A percentile compares a stretch with the other conserved stretches of the same genome.
Evolutionary conservation across 352 stramenopile genomes (phyloP).

Genomic region (Discostella stelligera): DNA sequence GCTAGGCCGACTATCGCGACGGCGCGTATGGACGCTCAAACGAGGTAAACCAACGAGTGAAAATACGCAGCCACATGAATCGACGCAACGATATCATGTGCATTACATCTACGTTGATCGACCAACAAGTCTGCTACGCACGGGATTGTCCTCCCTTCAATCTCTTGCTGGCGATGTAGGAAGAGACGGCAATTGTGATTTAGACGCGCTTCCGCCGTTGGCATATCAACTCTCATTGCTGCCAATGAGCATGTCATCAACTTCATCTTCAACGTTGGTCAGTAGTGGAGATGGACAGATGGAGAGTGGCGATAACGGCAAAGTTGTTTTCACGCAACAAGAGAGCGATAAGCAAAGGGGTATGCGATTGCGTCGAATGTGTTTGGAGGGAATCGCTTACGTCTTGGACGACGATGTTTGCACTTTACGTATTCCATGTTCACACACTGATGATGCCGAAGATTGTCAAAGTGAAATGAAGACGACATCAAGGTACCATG

Average conservation of each 20-base stretch:
- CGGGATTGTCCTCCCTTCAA: slow-evolving; percentile 16
- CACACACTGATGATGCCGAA: neutral
- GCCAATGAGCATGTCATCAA: slow-evolving; percentile 13
- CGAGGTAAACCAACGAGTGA: neutral
- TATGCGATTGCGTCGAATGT: slow-evolving; percentile 27
- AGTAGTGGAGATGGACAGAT: neutral
- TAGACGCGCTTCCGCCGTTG: slow-evolving; percentile 42
- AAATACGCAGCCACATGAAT: neutral
- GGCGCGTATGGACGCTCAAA: slow-evolving; percentile 19
- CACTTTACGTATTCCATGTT: too few relatives aligned
- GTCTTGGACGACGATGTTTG: slow-evolving; percentile 33
- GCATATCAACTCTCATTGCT: slow-evolving; percentile 49
- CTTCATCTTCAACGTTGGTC: neutral
- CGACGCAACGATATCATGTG: slow-evolving; percentile 2
- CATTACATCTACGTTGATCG: slow-evolving; percentile 34
- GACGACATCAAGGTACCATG: neutral
- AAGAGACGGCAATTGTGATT: neutral
- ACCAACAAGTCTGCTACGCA: slow-evolving; percentile 15
- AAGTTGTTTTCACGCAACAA: neutral
- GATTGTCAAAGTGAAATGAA: neutral
- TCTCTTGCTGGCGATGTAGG: slow-evolving; percentile 1
- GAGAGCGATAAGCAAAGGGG: slow-evolving; percentile 30
- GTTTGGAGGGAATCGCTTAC: slow-evolving; percentile 40
- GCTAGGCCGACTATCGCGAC: slow-evolving; percentile 1
- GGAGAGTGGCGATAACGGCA: slow-evolving; percentile 14